A percentile compares a stretch with the other conserved stretches of the same genome.
Conservation (phyloP, 371 early-diverging fungal species). For the Quaeritorhiza haematococci region DNA sequence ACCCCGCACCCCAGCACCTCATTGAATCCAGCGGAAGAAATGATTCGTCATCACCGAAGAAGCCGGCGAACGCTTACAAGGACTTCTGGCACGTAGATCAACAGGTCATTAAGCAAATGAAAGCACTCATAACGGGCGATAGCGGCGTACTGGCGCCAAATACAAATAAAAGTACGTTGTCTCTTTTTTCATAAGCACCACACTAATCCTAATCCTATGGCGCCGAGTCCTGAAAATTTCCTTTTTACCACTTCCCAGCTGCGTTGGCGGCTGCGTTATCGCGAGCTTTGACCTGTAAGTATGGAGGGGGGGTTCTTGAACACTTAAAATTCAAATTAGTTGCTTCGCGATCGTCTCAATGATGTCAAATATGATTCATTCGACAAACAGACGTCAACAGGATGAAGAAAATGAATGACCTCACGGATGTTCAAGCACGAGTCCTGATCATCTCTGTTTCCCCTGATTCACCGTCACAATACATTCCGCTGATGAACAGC, state of each 20-base stretch:
- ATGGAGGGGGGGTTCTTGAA: background rate
- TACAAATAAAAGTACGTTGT: too few species aligned
- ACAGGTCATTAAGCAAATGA: conserved; percentile 21
- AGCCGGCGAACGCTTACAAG: conserved; percentile 40
- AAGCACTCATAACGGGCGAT: conserved; percentile 6
- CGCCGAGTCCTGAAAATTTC: background rate
- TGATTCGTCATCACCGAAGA: conserved; percentile 4
- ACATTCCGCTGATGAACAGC: conserved; percentile 93
- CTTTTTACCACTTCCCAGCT: conserved; percentile 2
- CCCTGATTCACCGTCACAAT: conserved; percentile 79
- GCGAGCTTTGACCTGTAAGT: conserved; percentile 3
- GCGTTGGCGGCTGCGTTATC: background rate
- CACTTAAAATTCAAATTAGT: conserved; percentile 45
- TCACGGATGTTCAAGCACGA: conserved; percentile 42
- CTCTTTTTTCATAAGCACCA: background rate
- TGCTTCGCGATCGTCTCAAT: background rate
- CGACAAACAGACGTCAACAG: conserved; percentile 11
- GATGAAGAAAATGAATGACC: conserved; percentile 14
- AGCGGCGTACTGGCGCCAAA: too few species aligned
- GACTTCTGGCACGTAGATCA: conserved; percentile 41
- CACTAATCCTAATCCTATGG: conserved; percentile 3
- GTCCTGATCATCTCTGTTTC: conserved; percentile 82
- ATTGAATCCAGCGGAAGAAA: background rate
- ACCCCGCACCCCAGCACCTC: conserved; percentile 14
- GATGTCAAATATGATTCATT: background rate